Evolutionary conservation across 768 basidiomycete species (phyloP), one percentile per base, ranked within the genome.

Genomic region (Termitomyces sp.): DNA sequence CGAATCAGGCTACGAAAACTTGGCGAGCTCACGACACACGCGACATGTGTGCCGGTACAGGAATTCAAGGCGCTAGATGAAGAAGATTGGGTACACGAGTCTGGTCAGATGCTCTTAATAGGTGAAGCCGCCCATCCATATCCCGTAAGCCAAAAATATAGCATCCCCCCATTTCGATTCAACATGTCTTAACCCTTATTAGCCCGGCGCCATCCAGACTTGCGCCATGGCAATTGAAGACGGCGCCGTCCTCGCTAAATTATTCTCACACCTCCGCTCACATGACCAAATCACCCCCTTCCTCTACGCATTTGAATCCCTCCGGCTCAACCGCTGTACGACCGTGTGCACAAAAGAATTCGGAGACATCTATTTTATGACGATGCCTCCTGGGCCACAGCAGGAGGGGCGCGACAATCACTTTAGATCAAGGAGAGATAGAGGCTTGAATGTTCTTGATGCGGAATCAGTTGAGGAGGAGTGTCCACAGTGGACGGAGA

Each of bases 51-150:
- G 9, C 71, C 71, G 0, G 67, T 80, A 0, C 67, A 70, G 21
- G 66, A 74, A 12, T 68, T 76, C 21, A 58, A 66, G 3, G 68
- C 71, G 12, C 62, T 80, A n/a, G 77, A 81, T 45, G 72, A 78
- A n/a, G 77, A 81, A 47, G 72, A 78, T 38, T 83, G 81, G 83
- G 74, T 78, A 1, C 77, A 83, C 55, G 65, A 67, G 28, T 69
- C 67, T 34, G 78, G 78, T 5, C 68, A 71, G 19, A 62, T 78
- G 53, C 66, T 82, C 15, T 58, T 84, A 8, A 70, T 84, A 15
- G 84, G 83, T 42, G 77, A 80, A 34, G 81, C 82, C 0, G 82
- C 79, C 0, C 82, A 85, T 63, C 79, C 81, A 12, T 70, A 80
- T 44, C 77, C 80, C 41, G 83, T 83, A 59, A 64, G 78, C 37